These are phyloP conservation scores for Megacollybia platyphylla DNA, from an alignment of 1,284 basidiomycete species.

Conservation along the genomic window DNA sequence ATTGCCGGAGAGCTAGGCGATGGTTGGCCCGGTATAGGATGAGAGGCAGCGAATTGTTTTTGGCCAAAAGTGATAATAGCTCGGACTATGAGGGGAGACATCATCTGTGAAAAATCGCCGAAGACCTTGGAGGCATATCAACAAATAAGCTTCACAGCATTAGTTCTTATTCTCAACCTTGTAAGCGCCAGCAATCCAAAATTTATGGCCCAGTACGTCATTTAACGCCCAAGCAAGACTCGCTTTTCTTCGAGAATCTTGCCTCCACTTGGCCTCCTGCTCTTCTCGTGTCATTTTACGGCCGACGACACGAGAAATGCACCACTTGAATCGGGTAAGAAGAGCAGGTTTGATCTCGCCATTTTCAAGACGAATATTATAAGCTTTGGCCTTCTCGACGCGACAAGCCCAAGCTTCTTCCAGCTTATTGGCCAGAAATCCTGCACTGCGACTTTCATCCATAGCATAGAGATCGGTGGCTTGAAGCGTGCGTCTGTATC, in stretches of 20 bases:
- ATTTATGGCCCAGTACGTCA: constrained; percentile 53
- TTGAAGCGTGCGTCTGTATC: constrained; percentile 61
- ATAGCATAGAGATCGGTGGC: constrained; percentile 67
- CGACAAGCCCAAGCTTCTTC: constrained; percentile 37
- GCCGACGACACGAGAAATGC: constrained; percentile 17
- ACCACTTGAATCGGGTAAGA: constrained; percentile 30
- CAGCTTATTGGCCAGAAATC: constrained; percentile 32
- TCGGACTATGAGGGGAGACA: constrained; percentile 55
- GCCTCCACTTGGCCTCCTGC: constrained; percentile 28
- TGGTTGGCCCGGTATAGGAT: constrained; percentile 33
- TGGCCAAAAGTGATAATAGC: constrained; percentile 13
- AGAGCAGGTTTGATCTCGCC: constrained; percentile 32
- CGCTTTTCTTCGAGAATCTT: constrained; percentile 32
- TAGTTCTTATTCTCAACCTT: constrained; percentile 20
- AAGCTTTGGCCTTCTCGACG: constrained; percentile 31
- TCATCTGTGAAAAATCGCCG: constrained; percentile 48
- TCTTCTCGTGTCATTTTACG: constrained; percentile 23
- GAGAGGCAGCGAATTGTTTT: constrained; percentile 1
- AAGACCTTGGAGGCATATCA: constrained; percentile 22
- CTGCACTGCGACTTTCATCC: constrained; percentile 38
- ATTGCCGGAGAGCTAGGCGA: constrained; percentile 50
- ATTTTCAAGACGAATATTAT: constrained; percentile 36
- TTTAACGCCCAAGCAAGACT: constrained; percentile 61
- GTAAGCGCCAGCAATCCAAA: constrained; percentile 58
- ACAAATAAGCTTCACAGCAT: not conserved